Conservation (phyloP, 331 rosid species). For the Acacia pycnantha region DNA sequence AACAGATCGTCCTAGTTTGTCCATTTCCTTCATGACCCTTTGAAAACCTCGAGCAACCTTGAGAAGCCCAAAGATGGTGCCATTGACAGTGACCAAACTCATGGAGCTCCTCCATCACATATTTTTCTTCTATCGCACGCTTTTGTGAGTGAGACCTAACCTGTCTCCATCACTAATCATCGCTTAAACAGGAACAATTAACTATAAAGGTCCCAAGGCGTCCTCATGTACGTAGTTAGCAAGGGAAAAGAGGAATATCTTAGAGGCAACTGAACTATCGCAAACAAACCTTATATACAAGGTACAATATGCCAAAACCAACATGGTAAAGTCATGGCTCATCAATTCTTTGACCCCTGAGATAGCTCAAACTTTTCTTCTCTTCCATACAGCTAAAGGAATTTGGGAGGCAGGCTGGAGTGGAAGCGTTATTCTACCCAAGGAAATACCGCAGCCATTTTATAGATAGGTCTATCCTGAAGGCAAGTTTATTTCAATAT, state of each 20-base stretch:
- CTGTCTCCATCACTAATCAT: background rate
- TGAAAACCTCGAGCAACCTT: too few species aligned
- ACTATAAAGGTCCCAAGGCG: background rate
- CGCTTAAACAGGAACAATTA: background rate
- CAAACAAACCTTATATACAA: background rate
- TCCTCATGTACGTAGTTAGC: background rate
- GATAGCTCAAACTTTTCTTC: background rate
- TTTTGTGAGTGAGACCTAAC: too few species aligned
- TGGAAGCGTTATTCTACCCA: background rate
- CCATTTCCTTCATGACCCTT: too few species aligned
- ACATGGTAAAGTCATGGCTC: too few species aligned
- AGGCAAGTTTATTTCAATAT: background rate
- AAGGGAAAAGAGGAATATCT: background rate
- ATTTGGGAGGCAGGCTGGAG: background rate
- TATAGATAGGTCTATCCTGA: background rate
- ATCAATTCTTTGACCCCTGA: too few species aligned
- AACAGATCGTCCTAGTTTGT: too few species aligned
- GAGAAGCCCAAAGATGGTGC: too few species aligned
- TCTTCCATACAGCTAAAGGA: background rate
- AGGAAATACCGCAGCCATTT: background rate
- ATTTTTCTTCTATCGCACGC: too few species aligned
- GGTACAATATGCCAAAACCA: too few species aligned
- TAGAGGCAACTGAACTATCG: background rate
- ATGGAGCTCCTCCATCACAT: too few species aligned
- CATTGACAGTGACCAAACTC: too few species aligned